phyloP scores from a whole-genome alignment of 257 asterid genomes.

The Schizonepeta tenuifolia region DNA sequence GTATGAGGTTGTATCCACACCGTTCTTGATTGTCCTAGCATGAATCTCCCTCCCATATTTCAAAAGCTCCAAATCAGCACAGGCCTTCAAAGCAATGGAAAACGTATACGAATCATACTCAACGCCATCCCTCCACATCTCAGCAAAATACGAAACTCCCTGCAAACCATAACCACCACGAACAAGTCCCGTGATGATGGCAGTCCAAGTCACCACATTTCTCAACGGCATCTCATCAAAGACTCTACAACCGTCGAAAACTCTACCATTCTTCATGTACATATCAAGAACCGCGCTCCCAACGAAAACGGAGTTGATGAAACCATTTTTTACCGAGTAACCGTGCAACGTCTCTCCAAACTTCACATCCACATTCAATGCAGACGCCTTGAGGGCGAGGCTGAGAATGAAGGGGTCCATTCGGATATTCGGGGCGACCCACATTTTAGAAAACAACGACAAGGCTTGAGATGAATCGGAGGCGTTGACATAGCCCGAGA shows the following conservation, averaged over 20 bases:
- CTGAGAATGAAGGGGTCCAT: conserved; percentile 85
- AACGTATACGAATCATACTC: conserved; percentile 71
- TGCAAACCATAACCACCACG: conserved; percentile 59
- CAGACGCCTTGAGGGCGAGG: conserved; percentile 84
- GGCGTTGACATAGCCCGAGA: conserved; percentile 70
- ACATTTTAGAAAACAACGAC: conserved; percentile 63
- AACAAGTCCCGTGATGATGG: conserved; percentile 86
- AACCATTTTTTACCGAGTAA: conserved; percentile 56
- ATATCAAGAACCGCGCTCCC: conserved; percentile 84
- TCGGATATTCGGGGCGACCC: conserved; percentile 47
- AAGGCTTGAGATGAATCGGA: conserved; percentile 68
- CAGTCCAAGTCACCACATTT: conserved; percentile 94
- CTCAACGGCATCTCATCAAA: conserved; percentile 82
- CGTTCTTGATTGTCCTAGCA: conserved; percentile 62
- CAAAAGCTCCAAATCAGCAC: conserved; percentile 69
- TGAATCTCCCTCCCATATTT: conserved; percentile 80
- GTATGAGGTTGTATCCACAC: conserved; percentile 62
- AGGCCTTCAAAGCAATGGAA: conserved; percentile 87
- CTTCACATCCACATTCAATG: conserved; percentile 40
- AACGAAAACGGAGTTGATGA: conserved; percentile 70
- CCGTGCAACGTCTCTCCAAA: conserved; percentile 69
- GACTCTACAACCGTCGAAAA: conserved; percentile 59
- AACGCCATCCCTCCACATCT: conserved; percentile 74
- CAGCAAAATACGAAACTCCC: conserved; percentile 62
- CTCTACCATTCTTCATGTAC: conserved; percentile 76